A percentile compares a stretch with the other conserved stretches of the same genome.
Evolutionary conservation across 805 yeast genomes (phyloP).

Genomic region (Spathaspora hagerdaliae): DNA sequence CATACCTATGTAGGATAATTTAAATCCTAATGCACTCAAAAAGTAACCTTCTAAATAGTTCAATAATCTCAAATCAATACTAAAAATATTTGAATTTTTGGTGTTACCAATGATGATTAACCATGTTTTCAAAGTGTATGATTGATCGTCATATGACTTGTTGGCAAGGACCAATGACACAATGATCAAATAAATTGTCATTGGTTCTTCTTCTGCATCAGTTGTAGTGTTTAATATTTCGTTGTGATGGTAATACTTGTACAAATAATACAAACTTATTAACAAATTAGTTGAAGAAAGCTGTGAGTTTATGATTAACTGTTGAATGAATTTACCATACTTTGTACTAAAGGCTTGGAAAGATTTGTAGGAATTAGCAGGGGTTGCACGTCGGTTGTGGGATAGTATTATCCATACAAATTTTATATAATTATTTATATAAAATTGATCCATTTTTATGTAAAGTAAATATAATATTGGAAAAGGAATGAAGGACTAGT

Average conservation of each 20-base stretch:
- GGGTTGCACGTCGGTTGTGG: neutral
- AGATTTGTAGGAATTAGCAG: neutral
- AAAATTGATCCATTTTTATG: constrained; percentile 6
- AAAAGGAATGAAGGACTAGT: too few species aligned
- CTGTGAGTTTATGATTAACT: constrained; percentile 14
- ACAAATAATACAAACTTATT: constrained; percentile 21
- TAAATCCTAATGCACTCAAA: constrained; percentile 22
- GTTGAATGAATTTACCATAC: constrained; percentile 6
- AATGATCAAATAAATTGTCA: constrained; percentile 19
- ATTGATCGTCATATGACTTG: constrained; percentile 46
- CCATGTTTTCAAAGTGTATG: constrained; percentile 52
- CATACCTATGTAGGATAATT: constrained; percentile 20
- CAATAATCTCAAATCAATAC: constrained; percentile 19
- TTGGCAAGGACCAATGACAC: constrained; percentile 28
- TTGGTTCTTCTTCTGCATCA: constrained; percentile 6
- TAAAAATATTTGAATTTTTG: constrained; percentile 6
- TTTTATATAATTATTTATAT: constrained; percentile 4
- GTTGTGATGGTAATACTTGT: constrained; percentile 15
- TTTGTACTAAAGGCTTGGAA: constrained; percentile 4
- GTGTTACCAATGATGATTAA: constrained; percentile 20
- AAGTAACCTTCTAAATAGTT: constrained; percentile 26
- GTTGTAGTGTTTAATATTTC: constrained; percentile 1
- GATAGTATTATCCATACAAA: constrained; percentile 5
- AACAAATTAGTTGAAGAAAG: constrained; percentile 18
- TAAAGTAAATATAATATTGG: too few species aligned